A percentile compares a stretch with the other conserved stretches of the same genome.
phyloP scores from a whole-genome alignment of 2,329 filamentous ascomycete genomes.

The Neodidymelliopsis sp. region DNA sequence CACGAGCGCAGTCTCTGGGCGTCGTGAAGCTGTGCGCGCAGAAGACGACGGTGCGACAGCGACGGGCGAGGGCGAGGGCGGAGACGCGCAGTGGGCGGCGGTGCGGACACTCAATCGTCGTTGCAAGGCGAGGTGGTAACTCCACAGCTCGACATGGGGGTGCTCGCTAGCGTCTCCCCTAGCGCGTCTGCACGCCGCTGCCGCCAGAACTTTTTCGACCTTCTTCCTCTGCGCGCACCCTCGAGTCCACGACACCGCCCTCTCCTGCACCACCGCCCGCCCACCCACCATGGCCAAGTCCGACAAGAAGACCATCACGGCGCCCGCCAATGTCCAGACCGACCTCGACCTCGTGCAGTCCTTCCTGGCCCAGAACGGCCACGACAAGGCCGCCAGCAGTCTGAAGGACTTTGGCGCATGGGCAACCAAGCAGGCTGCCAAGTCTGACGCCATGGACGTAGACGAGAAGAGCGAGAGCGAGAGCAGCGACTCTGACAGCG shows the following conservation, averaged over 20 bases:
- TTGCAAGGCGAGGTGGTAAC: conserved; percentile 25
- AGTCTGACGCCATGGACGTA: conserved; percentile 42
- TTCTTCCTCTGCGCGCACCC: conserved; percentile 27
- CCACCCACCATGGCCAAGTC: conserved; percentile 33
- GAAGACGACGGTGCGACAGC: neutral
- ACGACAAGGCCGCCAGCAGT: conserved; percentile 38
- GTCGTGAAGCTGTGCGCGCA: conserved; percentile 1
- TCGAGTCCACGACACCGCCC: neutral
- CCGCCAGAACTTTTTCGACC: conserved; percentile 21
- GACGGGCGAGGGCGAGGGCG: neutral
- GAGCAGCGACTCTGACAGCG: conserved; percentile 26
- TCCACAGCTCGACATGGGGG: conserved; percentile 14
- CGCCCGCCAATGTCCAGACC: conserved; percentile 15
- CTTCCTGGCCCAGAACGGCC: conserved; percentile 47
- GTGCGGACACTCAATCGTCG: conserved; percentile 28
- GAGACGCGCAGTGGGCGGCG: conserved; percentile 18
- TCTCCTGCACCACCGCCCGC: conserved; percentile 1
- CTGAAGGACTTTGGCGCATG: conserved; percentile 41
- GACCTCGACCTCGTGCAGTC: conserved; percentile 42
- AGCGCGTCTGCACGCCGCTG: conserved; percentile 22
- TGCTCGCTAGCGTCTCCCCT: conserved; percentile 1
- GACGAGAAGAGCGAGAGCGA: conserved; percentile 34
- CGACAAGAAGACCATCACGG: conserved; percentile 30
- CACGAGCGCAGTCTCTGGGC: neutral
- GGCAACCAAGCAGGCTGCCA: conserved; percentile 27